A percentile compares a stretch with the other conserved stretches of the same genome.
Conservation (phyloP, 495 filamentous ascomycete genomes). For the Hyaloscypha finlandica region DNA sequence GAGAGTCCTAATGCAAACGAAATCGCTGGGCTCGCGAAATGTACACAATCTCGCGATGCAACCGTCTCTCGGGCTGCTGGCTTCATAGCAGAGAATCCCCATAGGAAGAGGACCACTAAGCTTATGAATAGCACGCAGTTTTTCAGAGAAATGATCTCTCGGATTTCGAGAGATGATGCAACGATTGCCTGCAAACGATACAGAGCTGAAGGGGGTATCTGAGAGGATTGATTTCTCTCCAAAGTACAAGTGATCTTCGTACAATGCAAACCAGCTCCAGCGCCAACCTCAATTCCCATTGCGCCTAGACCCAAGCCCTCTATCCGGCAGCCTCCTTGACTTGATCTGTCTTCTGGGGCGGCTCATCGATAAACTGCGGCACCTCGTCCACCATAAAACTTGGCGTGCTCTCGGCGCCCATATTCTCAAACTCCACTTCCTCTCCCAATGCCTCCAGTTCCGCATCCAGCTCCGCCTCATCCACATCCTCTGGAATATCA, state of each 20-base stretch:
- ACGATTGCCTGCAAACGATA: too few relatives aligned
- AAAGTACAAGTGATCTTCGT: neutral
- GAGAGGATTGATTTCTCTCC: neutral
- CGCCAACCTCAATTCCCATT: neutral
- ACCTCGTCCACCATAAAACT: slow-evolving; percentile 88
- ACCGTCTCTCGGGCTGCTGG: too few relatives aligned
- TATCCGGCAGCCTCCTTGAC: slow-evolving; percentile 77
- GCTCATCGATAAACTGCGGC: slow-evolving; percentile 87
- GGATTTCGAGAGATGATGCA: too few relatives aligned
- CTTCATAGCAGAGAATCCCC: too few relatives aligned
- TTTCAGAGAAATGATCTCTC: too few relatives aligned
- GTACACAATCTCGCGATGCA: too few relatives aligned
- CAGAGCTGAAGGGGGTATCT: too few relatives aligned
- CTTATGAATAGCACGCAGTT: too few relatives aligned
- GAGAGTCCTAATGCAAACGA: too few relatives aligned
- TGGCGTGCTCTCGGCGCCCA: slow-evolving; percentile 65
- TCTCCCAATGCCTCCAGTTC: slow-evolving; percentile 93
- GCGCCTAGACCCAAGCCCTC: neutral
- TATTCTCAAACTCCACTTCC: slow-evolving; percentile 76
- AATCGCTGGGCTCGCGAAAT: too few relatives aligned
- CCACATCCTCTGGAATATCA: slow-evolving; percentile 95
- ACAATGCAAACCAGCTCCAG: neutral
- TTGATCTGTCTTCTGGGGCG: slow-evolving; percentile 64
- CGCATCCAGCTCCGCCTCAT: slow-evolving; percentile 96
- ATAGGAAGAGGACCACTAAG: too few relatives aligned